Conservation (phyloP, 1,284 basidiomycete genomes). For the Grifola frondosa region DNA sequence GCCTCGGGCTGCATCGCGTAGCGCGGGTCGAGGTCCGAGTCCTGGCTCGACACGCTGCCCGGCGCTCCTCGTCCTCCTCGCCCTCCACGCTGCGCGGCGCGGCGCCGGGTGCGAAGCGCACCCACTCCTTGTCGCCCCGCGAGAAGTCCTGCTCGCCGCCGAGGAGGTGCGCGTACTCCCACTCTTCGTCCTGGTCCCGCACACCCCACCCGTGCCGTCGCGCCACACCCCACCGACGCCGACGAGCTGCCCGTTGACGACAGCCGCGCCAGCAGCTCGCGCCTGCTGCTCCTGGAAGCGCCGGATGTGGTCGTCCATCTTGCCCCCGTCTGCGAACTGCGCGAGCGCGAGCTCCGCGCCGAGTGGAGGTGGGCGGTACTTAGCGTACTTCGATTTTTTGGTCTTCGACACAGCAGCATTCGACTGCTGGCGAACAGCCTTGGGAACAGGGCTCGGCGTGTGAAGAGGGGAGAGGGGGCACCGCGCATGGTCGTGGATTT, state of each 20-base stretch:
- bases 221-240: slow-evolving; percentile 53
- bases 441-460: slow-evolving; percentile 11
- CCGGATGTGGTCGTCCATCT: slow-evolving; percentile 53
- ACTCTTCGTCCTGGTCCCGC: slow-evolving; percentile 68
- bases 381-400: slow-evolving; percentile 46
- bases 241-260: slow-evolving; percentile 27
- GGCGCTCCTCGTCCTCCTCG: slow-evolving; percentile 35
- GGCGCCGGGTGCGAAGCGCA: slow-evolving; percentile 27
- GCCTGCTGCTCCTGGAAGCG: slow-evolving; percentile 57
- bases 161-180: slow-evolving; percentile 64
- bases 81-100: slow-evolving; percentile 7
- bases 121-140: slow-evolving; percentile 28
- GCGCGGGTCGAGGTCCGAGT: slow-evolving; percentile 52
- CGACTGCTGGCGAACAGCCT: slow-evolving; percentile 19
- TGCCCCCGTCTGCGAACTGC: slow-evolving; percentile 67
- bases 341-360: slow-evolving; percentile 62
- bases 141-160: slow-evolving; percentile 28
- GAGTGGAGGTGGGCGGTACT: slow-evolving; percentile 48
- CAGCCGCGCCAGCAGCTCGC: slow-evolving; percentile 34
- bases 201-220: slow-evolving; percentile 61
- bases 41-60: slow-evolving; percentile 48
- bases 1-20: slow-evolving; percentile 46
- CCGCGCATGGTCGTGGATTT: slow-evolving; percentile 24
- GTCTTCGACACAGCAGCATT: slow-evolving; percentile 21
- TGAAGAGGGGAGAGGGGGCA: slow-evolving; percentile 9